phyloP scores from a whole-genome alignment of 2,329 filamentous ascomycete genomes.

The Colletotrichum gigasporum region DNA sequence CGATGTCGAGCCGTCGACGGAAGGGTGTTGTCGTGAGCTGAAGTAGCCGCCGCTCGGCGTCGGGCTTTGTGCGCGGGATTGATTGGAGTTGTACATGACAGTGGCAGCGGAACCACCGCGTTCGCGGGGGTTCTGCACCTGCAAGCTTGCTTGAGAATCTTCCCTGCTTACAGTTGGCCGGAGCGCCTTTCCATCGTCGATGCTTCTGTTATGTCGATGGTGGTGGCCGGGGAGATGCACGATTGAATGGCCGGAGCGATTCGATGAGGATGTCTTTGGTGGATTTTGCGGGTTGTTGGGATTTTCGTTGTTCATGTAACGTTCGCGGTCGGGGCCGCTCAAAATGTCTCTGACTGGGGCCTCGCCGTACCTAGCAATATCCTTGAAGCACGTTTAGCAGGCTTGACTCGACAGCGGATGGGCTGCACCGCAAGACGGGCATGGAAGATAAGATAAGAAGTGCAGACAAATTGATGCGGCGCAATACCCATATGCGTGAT shows the following conservation, averaged over 20 bases:
- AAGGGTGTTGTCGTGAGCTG: conserved; percentile 57
- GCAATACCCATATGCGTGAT: conserved; percentile 29
- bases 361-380: conserved; percentile 81
- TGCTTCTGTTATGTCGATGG: conserved; percentile 76
- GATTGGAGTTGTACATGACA: conserved; percentile 52
- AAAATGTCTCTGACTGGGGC: conserved; percentile 78
- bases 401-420: conserved; percentile 25
- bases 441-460: conserved; percentile 33
- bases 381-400: conserved; percentile 52
- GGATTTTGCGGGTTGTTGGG: conserved; percentile 55
- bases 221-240: conserved; percentile 73
- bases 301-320: conserved; percentile 63
- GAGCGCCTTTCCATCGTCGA: conserved; percentile 71
- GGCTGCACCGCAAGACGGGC: conserved; percentile 15
- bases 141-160: conserved; percentile 67
- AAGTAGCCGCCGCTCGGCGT: conserved; percentile 74
- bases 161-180: conserved; percentile 81
- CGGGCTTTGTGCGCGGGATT: conserved; percentile 79
- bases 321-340: conserved; percentile 74
- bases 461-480: conserved; percentile 13
- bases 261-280: conserved; percentile 70
- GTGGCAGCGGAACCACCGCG: conserved; percentile 54
- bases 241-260: conserved; percentile 66
- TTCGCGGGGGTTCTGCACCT: conserved; percentile 57
- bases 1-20: conserved; percentile 66